These are phyloP conservation scores for Trypanosoma melophagium DNA, from an alignment of 208 protist genomes.

Conservation along the genomic window DNA sequence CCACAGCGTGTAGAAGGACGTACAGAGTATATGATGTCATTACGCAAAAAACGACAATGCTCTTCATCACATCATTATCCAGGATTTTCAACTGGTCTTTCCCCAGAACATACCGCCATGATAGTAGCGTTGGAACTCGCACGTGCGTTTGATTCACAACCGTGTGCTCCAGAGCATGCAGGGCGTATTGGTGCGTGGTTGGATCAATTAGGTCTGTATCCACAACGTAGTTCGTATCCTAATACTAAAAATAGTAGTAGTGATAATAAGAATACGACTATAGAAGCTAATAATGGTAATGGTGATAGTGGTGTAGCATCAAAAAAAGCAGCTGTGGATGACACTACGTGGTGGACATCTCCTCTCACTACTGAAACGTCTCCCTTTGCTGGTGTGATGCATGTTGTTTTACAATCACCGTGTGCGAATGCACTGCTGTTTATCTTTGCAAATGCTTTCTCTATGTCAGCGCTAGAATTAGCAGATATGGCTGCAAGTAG, in stretches of 20 bases:
- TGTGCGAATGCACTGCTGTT: conserved; percentile 80
- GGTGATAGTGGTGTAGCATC: neutral
- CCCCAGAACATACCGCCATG: conserved; percentile 79
- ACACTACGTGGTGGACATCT: conserved; percentile 12
- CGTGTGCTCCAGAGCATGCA: conserved; percentile 44
- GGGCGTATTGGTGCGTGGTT: conserved; percentile 60
- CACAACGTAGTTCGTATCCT: conserved; percentile 44
- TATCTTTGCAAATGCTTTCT: conserved; percentile 59
- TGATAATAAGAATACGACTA: conserved; percentile 5
- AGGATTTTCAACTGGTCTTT: conserved; percentile 34
- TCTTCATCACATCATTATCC: neutral
- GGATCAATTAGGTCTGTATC: conserved; percentile 51
- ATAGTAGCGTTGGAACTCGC: conserved; percentile 70
- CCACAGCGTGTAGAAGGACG: conserved; percentile 44
- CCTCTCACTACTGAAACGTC: conserved; percentile 39
- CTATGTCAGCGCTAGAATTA: conserved; percentile 61
- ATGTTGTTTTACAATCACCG: conserved; percentile 53
- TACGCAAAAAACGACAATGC: conserved; percentile 28
- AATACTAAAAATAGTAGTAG: conserved; percentile 9
- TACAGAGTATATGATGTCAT: conserved; percentile 37
- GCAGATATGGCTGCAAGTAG: conserved; percentile 63
- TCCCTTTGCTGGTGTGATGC: conserved; percentile 38
- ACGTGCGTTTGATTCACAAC: conserved; percentile 51
- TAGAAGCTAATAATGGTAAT: neutral
- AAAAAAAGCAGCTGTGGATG: conserved; percentile 14